Percentiles rank a stretch among this genome's conserved stretches.
phyloP scores from a whole-genome alignment of 495 filamentous ascomycete genomes.

The Aspergillus conjunctus region DNA sequence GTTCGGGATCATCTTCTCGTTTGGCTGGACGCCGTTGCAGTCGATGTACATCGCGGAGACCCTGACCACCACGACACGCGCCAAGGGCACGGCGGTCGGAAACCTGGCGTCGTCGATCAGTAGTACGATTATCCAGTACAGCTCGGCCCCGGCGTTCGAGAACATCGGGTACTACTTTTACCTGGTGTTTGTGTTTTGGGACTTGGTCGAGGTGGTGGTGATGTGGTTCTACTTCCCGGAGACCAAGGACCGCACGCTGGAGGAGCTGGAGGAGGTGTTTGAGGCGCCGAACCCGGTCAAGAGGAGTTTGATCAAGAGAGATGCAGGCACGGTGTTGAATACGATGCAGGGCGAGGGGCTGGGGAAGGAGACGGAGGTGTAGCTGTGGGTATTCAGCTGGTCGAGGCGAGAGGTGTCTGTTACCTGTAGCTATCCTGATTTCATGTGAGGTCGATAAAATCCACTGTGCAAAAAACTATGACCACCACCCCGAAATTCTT shows the following conservation, averaged over 20 bases:
- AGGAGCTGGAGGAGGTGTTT: constrained; percentile 68
- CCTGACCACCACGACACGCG: constrained; percentile 57
- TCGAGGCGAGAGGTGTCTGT: too few species aligned
- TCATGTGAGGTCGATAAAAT: too few species aligned
- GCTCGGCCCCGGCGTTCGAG: constrained; percentile 57
- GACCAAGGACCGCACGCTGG: constrained; percentile 64
- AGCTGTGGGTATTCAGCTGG: background rate
- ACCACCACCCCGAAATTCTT: too few species aligned
- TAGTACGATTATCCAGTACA: constrained; percentile 57
- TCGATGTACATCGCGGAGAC: constrained; percentile 67
- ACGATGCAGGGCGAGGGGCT: constrained; percentile 17
- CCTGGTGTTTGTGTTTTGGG: constrained; percentile 64
- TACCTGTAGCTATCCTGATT: too few species aligned
- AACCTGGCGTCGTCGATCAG: constrained; percentile 52
- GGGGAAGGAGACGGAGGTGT: background rate
- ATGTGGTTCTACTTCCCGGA: constrained; percentile 70
- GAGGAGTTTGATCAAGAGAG: constrained; percentile 50
- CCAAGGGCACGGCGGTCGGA: constrained; percentile 61
- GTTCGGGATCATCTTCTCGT: constrained; percentile 62
- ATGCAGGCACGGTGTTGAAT: constrained; percentile 14
- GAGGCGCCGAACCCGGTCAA: constrained; percentile 56
- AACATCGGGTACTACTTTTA: constrained; percentile 69
- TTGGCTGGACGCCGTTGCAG: constrained; percentile 67
- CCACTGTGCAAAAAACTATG: too few species aligned
- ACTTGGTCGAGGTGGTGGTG: constrained; percentile 48